Base-by-base conservation (phyloP, 1,139 yeast genomes). In the Pichia sp. region DNA sequence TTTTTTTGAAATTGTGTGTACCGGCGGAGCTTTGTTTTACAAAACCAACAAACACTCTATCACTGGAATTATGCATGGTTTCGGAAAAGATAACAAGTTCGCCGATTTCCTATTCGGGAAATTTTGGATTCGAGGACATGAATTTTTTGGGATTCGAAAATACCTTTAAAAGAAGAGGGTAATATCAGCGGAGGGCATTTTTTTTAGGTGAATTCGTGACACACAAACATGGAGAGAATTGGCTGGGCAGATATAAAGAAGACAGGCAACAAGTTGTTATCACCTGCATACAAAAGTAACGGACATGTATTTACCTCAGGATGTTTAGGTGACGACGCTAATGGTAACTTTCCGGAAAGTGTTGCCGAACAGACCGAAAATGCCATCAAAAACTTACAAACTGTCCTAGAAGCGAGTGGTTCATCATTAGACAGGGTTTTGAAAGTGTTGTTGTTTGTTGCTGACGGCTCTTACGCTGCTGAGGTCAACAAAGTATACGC, bases 221-320 rank as follows among this genome's bases (percentile, higher is more conserved):
- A 16, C 23, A 16, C 23, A 16, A 16, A 16, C 23, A 16, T 16
- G 23, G 41, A 44, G 36, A 45, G 37, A 36, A 27, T 51, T 10
- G 32, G 44, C 23, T 52, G 55, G 55, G 44, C 43, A 34, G 43
- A 42, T 8, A 29, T 52, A 23, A 48, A 48, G 4, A 34, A 47
- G 33, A 6, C 34, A 4, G 52, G 47, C 10, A 44, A 52, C 40
- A 36, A 43, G 11, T 37, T 52, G 29, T 44, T 52, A 11, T 73
- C 67, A 10, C 81, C 80, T 48, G 79, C 79, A 7, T 69, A 67
- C 55, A 66, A 64, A 44, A 65, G 70, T 55, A 72, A 72, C 49
- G 77, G 75, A 4, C 66, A 71, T 44, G 78, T 77, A 36, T 75
- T 71, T 64, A 72, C 81, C 3, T 49, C 61, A 8, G 76, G 76